Conservation (phyloP, 768 basidiomycete species). For the Phylloporus scabripes region DNA sequence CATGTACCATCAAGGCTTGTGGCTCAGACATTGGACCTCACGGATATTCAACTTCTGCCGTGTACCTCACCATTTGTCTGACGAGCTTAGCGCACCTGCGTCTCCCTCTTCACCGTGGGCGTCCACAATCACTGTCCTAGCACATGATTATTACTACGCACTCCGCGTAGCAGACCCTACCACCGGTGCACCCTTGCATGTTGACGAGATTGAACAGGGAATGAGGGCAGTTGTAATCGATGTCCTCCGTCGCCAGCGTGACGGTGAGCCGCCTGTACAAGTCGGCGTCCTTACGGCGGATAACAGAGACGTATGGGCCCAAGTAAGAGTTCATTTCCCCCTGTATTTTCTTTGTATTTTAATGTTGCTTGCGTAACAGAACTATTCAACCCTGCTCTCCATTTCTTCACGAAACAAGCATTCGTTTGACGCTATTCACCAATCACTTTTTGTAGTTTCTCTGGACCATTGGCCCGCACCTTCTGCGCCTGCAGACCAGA, state of each 20-base stretch:
- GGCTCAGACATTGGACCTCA: conserved; percentile 53
- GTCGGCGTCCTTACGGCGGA: conserved; percentile 76
- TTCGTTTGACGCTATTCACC: conserved; percentile 59
- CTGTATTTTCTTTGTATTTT: neutral
- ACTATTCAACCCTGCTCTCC: conserved; percentile 60
- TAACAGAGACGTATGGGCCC: conserved; percentile 75
- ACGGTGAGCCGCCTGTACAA: conserved; percentile 52
- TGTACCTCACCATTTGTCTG: conserved; percentile 62
- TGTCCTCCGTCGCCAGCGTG: conserved; percentile 43
- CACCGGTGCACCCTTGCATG: conserved; percentile 28
- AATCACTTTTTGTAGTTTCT: conserved; percentile 74
- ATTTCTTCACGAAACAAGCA: conserved; percentile 59
- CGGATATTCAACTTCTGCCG: conserved; percentile 76
- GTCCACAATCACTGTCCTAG: conserved; percentile 59
- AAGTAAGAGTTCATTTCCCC: conserved; percentile 40
- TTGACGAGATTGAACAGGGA: conserved; percentile 40
- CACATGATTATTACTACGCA: conserved; percentile 75
- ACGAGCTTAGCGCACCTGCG: conserved; percentile 48
- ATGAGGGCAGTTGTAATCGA: conserved; percentile 49
- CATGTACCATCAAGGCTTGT: conserved; percentile 40
- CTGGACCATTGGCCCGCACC: conserved; percentile 66
- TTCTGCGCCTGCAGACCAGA: conserved; percentile 19
- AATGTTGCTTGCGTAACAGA: conserved; percentile 33
- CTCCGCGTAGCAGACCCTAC: conserved; percentile 51
- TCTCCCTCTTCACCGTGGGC: conserved; percentile 36